Base-by-base conservation (phyloP, 2,329 filamentous ascomycete genomes). In the Aspergillus ochraceus region DNA sequence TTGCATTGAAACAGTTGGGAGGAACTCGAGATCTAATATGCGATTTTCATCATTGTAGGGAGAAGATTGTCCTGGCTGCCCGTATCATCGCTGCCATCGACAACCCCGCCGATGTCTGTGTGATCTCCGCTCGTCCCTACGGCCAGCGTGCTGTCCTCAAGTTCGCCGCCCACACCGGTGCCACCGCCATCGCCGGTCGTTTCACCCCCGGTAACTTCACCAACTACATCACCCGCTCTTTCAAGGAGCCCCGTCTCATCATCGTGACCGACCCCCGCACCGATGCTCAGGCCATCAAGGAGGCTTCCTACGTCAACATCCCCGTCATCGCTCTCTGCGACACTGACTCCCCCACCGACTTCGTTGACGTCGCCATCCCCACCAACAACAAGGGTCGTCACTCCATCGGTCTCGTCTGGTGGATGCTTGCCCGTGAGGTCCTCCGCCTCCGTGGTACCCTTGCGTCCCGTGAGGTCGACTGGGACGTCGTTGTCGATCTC, bases 371-470 rank as follows among this genome's bases (percentile, higher is more conserved):
- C 82, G 95, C 95, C 82, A 99, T 99, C 84, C 95, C 95, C 77
- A 97, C 95, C 86, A 99, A 99, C 92, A 99, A 99, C 92, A 99
- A 99, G 90, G 94, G 93, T 86, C 94, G 95, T 80, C 93, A 98
- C 85, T 89, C 96, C 80, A 99, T 99, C 76, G 95, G 95, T 86
- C 87, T 95, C 75, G 81, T 99, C 85, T 99, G 95, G 95, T 99
- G 95, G 95, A 90, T 99, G 89, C 88, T 99, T 73, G 94, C 95
- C 80, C 95, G 95, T 87, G 95, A 99, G 88, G 94, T 99, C 80
- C 93, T 99, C 81, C 92, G 96, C 79, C 92, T 99, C 77, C 92
- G 95, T 75, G 95, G 96, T 74, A 98, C 93, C 77, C 92, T 99
- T 78, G 90, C 91, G 79, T 92, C 87, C 86, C 92, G 95, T 80